phyloP scores from a whole-genome alignment of 805 yeast genomes.

The Starmerella scarabaei region DNA sequence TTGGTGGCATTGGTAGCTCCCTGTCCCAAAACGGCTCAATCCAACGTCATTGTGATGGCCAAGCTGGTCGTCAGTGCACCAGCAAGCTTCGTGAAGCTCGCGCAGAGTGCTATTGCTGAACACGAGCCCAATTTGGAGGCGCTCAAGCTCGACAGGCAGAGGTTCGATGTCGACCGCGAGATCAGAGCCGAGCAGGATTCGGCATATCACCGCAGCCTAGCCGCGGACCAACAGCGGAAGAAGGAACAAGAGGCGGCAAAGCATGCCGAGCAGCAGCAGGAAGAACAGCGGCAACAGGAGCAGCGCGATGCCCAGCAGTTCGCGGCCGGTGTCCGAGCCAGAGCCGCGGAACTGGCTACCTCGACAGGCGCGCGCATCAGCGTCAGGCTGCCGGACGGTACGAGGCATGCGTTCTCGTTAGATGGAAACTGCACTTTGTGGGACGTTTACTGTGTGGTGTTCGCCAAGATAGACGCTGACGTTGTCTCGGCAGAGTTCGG shows the following conservation, averaged over 20 bases:
- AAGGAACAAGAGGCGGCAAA: conserved; percentile 22
- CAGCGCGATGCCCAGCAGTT: conserved; percentile 13
- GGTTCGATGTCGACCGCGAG: conserved; percentile 41
- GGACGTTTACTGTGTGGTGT: conserved; percentile 62
- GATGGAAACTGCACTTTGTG: conserved; percentile 36
- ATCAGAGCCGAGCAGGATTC: conserved; percentile 62
- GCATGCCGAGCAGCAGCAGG: conserved; percentile 12
- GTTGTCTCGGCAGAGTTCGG: conserved; percentile 35
- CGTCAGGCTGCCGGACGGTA: conserved; percentile 51
- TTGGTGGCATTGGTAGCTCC: conserved; percentile 64
- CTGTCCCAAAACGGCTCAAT: conserved; percentile 34
- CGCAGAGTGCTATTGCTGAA: conserved; percentile 30
- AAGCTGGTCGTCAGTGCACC: conserved; percentile 35
- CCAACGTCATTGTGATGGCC: conserved; percentile 40
- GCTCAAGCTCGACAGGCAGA: conserved; percentile 51
- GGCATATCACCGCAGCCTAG: conserved; percentile 60
- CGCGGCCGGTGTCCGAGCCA: conserved; percentile 21
- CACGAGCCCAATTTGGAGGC: conserved; percentile 49
- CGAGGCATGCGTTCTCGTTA: conserved; percentile 42
- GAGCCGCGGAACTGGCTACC: conserved; percentile 23
- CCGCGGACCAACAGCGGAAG: conserved; percentile 42
- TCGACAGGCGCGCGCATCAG: conserved; percentile 43
- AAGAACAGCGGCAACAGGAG: conserved; percentile 23
- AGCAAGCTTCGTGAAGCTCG: conserved; percentile 35
- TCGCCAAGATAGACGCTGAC: conserved; percentile 29